These are phyloP conservation scores for Centaurea solstitialis DNA, from an alignment of 129 eudicot genomes.

Conservation along the genomic window DNA sequence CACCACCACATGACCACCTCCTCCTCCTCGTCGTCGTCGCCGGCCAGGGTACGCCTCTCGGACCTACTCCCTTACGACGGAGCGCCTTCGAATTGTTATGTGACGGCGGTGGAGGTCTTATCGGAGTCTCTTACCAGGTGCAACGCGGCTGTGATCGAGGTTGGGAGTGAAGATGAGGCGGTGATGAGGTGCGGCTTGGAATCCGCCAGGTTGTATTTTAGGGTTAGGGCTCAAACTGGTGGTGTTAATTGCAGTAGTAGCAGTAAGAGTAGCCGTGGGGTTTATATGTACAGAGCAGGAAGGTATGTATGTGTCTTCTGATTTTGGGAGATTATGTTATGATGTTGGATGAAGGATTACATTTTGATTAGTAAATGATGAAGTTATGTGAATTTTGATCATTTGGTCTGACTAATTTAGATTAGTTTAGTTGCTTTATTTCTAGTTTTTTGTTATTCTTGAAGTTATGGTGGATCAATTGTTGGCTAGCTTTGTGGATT, in stretches of 20 bases:
- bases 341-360: neutral
- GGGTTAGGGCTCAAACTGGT: conserved; percentile 45
- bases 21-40: conserved; percentile 21
- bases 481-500: neutral
- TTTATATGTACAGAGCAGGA: conserved; percentile 81
- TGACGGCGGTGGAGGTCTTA: conserved; percentile 73
- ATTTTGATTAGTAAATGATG: neutral
- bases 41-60: conserved; percentile 55
- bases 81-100: conserved; percentile 48
- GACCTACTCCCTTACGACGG: conserved; percentile 84
- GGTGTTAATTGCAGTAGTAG: conserved; percentile 31
- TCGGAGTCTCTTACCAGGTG: conserved; percentile 65
- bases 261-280: conserved; percentile 52
- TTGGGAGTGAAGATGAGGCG: conserved; percentile 64
- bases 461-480: neutral
- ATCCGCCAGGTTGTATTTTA: conserved; percentile 63
- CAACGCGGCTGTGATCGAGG: conserved; percentile 80
- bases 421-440: neutral
- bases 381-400: neutral
- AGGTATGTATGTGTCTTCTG: conserved; percentile 58
- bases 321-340: neutral
- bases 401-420: neutral
- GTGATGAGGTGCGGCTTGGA: conserved; percentile 84
- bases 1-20: neutral
- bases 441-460: neutral